Base-by-base conservation (phyloP, 2,329 filamentous ascomycete species). In the Fusarium paranaense region DNA sequence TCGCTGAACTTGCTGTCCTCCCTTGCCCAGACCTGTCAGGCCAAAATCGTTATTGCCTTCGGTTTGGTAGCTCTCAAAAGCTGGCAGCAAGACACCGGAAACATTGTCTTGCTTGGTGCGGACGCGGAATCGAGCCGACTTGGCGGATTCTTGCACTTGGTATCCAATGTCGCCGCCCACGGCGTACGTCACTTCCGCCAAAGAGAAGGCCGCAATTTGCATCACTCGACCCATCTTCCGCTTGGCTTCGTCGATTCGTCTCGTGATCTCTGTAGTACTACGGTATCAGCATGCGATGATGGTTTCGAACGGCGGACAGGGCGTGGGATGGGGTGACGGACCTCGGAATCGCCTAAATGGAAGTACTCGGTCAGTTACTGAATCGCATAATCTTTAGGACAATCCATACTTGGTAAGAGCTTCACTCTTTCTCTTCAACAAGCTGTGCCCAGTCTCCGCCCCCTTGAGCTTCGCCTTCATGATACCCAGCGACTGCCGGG, bases 391-490 rank as follows among this genome's bases (percentile, higher is more conserved):
- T 20, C 40, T 5, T 37, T 2, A 10, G 27, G 25, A 4, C 22
- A 8, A 13, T 22, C 83, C 89, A 64, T 89, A 97, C 95, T 99
- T 99, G 76, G 97, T 99, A 73, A 99, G 87, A 78, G 97, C 97
- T 85, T 99, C 97, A 83, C 95, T 98, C 89, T 99, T 99, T 81
- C 97, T 90, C 88, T 99, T 99, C 73, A 99, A 87, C 82, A 99
- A 87, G 83, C 94, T 98, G 86, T 99, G 96, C 58, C 97, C 97
- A 54, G 91, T 95, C 83, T 96, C 93, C 65, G 94, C 94, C 72
- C 94, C 96, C 88, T 98, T 98, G 81, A 99, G 91, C 89, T 99
- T 99, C 76, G 93, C 91, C 86, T 98, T 98, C 96, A 99, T 99
- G 82, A 97, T 85, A 75, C 95, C 95, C 85, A 99, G 88, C 83